Evolutionary conservation across 495 filamentous ascomycete species (phyloP).

Genomic region (Lichenothelia convexa): DNA sequence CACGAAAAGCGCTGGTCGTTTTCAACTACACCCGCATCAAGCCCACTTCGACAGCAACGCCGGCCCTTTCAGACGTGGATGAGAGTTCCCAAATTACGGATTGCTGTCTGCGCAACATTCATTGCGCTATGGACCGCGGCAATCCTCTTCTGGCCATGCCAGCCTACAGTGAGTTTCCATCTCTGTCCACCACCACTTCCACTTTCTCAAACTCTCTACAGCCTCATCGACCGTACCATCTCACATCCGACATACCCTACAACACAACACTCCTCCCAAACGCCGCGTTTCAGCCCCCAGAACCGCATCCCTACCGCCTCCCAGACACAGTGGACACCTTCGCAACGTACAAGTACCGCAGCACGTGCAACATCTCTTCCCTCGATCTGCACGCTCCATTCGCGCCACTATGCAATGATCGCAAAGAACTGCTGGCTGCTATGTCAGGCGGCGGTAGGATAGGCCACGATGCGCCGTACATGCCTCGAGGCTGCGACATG

Average conservation of each 20-base stretch:
- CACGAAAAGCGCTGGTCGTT: too few species aligned
- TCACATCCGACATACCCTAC: background rate
- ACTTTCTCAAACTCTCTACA: background rate
- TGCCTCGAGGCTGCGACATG: constrained; percentile 32
- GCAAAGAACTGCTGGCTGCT: constrained; percentile 26
- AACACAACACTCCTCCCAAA: constrained; percentile 11
- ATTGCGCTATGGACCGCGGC: too few species aligned
- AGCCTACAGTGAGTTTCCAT: too few species aligned
- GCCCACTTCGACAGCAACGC: too few species aligned
- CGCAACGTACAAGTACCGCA: constrained; percentile 23
- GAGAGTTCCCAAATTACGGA: too few species aligned
- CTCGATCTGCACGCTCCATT: constrained; percentile 30
- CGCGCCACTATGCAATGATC: constrained; percentile 24
- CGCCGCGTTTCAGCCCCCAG: constrained; percentile 23
- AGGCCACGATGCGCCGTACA: constrained; percentile 30
- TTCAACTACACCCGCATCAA: too few species aligned
- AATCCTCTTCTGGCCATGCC: too few species aligned
- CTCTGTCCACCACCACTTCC: too few species aligned
- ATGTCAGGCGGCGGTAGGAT: constrained; percentile 34
- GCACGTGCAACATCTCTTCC: constrained; percentile 29
- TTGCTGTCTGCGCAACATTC: too few species aligned
- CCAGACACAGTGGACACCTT: constrained; percentile 24
- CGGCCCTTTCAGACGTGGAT: too few species aligned
- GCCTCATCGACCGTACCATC: background rate
- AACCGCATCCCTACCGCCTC: constrained; percentile 16